Percentiles rank a stretch among this genome's conserved stretches.
phyloP scores from a whole-genome alignment of 805 yeast genomes.

The Candida methanosorbosa region DNA sequence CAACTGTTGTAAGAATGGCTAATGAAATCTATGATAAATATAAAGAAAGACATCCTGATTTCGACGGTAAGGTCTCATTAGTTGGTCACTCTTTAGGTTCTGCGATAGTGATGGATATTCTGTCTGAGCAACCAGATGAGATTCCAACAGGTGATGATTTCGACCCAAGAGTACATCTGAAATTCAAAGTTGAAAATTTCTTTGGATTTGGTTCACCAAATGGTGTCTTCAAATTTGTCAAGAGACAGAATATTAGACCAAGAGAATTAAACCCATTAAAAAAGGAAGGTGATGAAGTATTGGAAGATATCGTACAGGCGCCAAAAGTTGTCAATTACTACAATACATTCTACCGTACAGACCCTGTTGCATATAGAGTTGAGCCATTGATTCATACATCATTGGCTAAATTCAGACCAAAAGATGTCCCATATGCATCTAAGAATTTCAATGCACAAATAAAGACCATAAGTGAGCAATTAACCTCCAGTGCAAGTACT shows the following conservation, averaged over 20 bases:
- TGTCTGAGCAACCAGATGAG: slow-evolving; percentile 39
- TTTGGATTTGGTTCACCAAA: slow-evolving; percentile 88
- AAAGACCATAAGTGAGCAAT: slow-evolving; percentile 7
- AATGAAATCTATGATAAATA: slow-evolving; percentile 55
- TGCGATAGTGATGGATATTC: slow-evolving; percentile 70
- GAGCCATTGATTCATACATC: slow-evolving; percentile 67
- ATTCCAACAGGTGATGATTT: slow-evolving; percentile 17
- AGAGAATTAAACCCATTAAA: slow-evolving; percentile 13
- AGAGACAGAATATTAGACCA: slow-evolving; percentile 49
- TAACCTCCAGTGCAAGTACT: slow-evolving; percentile 9
- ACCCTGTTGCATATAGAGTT: slow-evolving; percentile 82
- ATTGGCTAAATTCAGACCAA: slow-evolving; percentile 45
- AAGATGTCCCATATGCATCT: slow-evolving; percentile 44
- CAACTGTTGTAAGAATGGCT: slow-evolving; percentile 52
- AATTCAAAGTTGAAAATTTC: slow-evolving; percentile 64
- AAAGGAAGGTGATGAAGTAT: slow-evolving; percentile 19
- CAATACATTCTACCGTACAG: slow-evolving; percentile 84
- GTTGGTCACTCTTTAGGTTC: slow-evolving; percentile 93
- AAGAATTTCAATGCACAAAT: slow-evolving; percentile 40
- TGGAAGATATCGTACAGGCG: slow-evolving; percentile 19
- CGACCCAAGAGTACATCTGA: slow-evolving; percentile 33
- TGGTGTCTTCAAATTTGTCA: slow-evolving; percentile 75
- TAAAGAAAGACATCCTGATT: slow-evolving; percentile 55
- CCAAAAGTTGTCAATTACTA: slow-evolving; percentile 63
- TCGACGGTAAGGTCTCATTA: slow-evolving; percentile 74